Evolutionary conservation across 805 yeast species (phyloP), one percentile per base, ranked within the genome.

Genomic region (Metschnikowia shivogae): DNA sequence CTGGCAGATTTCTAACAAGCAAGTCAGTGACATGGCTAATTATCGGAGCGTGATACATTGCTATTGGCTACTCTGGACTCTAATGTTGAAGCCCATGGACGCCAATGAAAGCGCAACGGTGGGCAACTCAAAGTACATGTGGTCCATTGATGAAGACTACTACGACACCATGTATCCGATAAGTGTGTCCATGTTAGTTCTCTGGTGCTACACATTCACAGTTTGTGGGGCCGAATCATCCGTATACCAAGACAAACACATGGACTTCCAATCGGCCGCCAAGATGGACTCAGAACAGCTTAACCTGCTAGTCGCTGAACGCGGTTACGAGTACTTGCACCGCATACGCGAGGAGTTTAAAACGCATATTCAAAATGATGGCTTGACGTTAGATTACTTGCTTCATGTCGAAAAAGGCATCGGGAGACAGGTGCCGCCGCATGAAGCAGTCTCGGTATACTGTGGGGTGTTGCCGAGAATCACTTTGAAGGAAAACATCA

Each of bases 201-300:
- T 72, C 26, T 72, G 76, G 76, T 60, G 73, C 49, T 70, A 64
- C 45, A 59, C 64, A 14, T 67, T 55, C 43, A 52, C 67, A 5
- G 58, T 62, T 3, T 54, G 60, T 27, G 76, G 76, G 0, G 39
- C 51, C 10, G 73, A 68, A 44, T 60, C 65, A 27, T 49, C 56
- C 13, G 34, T 49, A 13, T 64, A 52, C 44, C 38, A 47, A 17
- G 64, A 57, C 20, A 17, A 29, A 6, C 52, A 46, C 10, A 45
- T 36, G 11, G 26, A 33, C 20, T 43, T 46, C 26, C 26, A 42
- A n/a, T 11, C 20, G n/a, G 56, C 55, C 22, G 57, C 55, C 9
- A 48, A 44, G 4, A 46, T 52, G 12, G 28, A 32, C 6, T 66
- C 62, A 42, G 57, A 59, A 3, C 59, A 59, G n/a, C 20, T 49